A percentile compares a stretch with the other conserved stretches of the same genome.
These are phyloP conservation scores for Albugo laibachii DNA, from an alignment of 352 stramenopile species.

Conservation along the genomic window DNA sequence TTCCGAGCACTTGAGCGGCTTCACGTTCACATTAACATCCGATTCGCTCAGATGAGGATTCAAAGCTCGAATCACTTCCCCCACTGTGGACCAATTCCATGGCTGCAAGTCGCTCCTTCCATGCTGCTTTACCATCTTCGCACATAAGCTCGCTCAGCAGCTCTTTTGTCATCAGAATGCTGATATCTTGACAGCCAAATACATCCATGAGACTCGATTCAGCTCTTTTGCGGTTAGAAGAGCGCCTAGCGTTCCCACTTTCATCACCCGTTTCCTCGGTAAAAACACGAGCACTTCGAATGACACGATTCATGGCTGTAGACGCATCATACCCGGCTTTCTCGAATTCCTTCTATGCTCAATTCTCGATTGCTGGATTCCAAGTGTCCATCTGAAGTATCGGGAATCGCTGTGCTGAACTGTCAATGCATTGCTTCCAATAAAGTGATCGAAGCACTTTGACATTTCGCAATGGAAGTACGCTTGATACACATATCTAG, in stretches of 20 bases:
- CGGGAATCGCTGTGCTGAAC: constrained; percentile 53
- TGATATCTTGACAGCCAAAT: constrained; percentile 63
- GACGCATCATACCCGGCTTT: constrained; percentile 55
- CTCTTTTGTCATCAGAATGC: constrained; percentile 65
- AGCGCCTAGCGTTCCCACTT: constrained; percentile 6
- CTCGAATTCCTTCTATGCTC: constrained; percentile 61
- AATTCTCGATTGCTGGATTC: constrained; percentile 62
- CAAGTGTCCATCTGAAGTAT: constrained; percentile 68
- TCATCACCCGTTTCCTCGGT: constrained; percentile 11
- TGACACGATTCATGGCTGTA: constrained; percentile 27
- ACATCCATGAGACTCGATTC: constrained; percentile 25
- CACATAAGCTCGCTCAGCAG: constrained; percentile 73
- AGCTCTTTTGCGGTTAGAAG: constrained; percentile 4
- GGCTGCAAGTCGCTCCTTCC: constrained; percentile 65
- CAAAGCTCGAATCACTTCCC: constrained; percentile 48
- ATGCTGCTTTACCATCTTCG: constrained; percentile 64
- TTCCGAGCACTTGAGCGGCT: constrained; percentile 58
- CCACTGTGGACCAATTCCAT: constrained; percentile 63
- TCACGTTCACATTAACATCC: constrained; percentile 76
- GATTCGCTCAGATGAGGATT: constrained; percentile 67
- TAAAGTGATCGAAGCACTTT: constrained; percentile 34
- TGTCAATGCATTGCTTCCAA: constrained; percentile 70
- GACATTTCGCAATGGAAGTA: constrained; percentile 59
- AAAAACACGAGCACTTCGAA: constrained; percentile 37
- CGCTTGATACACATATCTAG: constrained; percentile 50